Evolutionary conservation across 1,139 yeast genomes (phyloP).

Genomic region (Blastobotrys petasosporus): DNA sequence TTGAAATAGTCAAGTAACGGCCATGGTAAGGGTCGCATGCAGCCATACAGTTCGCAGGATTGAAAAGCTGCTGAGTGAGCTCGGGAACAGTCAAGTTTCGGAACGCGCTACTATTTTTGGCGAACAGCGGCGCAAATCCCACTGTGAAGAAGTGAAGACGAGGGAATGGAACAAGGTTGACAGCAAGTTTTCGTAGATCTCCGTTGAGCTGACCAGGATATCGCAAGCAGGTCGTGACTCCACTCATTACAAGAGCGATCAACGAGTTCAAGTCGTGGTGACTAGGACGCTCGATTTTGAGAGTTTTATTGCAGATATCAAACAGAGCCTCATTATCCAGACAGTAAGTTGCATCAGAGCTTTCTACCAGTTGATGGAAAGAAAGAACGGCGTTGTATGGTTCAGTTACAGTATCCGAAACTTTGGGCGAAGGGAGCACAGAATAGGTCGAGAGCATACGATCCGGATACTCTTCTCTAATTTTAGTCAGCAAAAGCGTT

Average conservation of each 20-base stretch:
- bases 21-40: constrained; percentile 42
- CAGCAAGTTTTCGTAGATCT: constrained; percentile 42
- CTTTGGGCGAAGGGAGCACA: constrained; percentile 41
- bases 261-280: constrained; percentile 40
- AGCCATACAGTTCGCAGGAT: constrained; percentile 42
- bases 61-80: constrained; percentile 42
- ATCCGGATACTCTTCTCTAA: constrained; percentile 42
- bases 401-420: constrained; percentile 42
- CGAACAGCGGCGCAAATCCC: constrained; percentile 41
- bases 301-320: constrained; percentile 39
- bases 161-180: constrained; percentile 43
- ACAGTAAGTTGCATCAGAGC: constrained; percentile 42
- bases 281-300: constrained; percentile 37
- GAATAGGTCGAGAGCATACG: constrained; percentile 44
- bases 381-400: constrained; percentile 42
- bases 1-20: constrained; percentile 40
- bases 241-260: constrained; percentile 42
- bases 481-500: constrained; percentile 37
- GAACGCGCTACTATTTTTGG: constrained; percentile 37
- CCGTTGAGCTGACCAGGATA: constrained; percentile 45
- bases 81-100: constrained; percentile 40
- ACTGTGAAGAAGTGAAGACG: constrained; percentile 44
- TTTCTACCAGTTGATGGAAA: constrained; percentile 40
- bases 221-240: constrained; percentile 42
- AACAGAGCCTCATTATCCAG: constrained; percentile 43